These are phyloP conservation scores for Russula emetica DNA, from an alignment of 768 basidiomycete species.

Conservation along the genomic window DNA sequence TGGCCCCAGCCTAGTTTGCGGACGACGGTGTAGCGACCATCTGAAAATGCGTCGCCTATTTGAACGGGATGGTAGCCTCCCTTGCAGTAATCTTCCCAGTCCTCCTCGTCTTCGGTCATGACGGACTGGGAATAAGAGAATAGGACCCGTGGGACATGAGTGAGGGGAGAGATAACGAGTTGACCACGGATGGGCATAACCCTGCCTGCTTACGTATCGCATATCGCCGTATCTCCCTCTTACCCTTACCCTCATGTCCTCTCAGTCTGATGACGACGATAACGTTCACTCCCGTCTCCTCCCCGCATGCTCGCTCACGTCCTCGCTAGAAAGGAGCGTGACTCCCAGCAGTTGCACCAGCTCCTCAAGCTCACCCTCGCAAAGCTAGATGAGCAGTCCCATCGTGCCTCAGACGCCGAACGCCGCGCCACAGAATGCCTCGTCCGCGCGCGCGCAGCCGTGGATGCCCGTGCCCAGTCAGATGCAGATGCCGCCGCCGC, in stretches of 20 bases:
- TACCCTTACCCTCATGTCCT: not conserved
- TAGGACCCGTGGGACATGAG: constrained; percentile 68
- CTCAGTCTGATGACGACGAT: not conserved
- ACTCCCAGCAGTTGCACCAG: constrained; percentile 41
- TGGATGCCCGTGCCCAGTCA: constrained; percentile 52
- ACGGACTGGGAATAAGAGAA: constrained; percentile 67
- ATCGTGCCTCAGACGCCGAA: constrained; percentile 55
- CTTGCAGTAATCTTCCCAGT: constrained; percentile 77
- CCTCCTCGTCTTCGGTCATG: constrained; percentile 91
- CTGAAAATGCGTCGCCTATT: constrained; percentile 87
- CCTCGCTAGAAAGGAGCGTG: constrained; percentile 42
- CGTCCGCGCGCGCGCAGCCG: constrained; percentile 51
- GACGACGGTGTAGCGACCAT: constrained; percentile 84
- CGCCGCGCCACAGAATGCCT: constrained; percentile 45
- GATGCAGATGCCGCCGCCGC: constrained; percentile 52
- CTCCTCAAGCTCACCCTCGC: constrained; percentile 41
- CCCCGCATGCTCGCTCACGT: constrained; percentile 38
- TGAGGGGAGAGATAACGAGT: constrained; percentile 3
- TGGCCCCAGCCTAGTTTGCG: constrained; percentile 96
- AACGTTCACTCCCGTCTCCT: not conserved
- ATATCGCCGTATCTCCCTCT: not conserved
- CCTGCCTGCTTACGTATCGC: not conserved
- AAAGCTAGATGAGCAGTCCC: constrained; percentile 42
- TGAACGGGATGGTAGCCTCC: constrained; percentile 90
- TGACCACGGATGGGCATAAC: too few species aligned